Base-by-base conservation (phyloP, 2,329 filamentous ascomycete species). In the Sphaerulina populicola region DNA sequence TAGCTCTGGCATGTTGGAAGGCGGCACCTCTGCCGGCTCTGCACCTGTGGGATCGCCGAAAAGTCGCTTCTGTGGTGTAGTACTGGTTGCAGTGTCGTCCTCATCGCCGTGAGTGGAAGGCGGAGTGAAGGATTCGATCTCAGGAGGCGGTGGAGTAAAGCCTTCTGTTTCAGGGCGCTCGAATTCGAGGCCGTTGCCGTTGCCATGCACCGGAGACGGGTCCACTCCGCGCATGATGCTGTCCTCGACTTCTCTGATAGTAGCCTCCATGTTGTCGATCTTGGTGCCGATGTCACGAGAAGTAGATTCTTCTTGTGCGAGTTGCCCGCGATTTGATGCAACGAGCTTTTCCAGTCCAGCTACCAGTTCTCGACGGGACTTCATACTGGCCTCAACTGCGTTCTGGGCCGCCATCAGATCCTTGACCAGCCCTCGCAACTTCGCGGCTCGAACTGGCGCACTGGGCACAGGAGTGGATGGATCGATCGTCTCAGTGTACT, bases 371-470 rank as follows among this genome's bases (percentile, higher is more conserved):
- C 81, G 80, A 11, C 93, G 83, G 2, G 89, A 88, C 65, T 91
- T 90, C 66, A 98, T 88, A 59, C 86, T 88, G 62, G 95, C 88
- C 2, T 86, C 83, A 1, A 97, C 86, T 0, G 91, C 89, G 49
- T 82, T 87, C 69, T 98, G 90, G 3, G 93, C 93, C 57, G 81
- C 87, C 15, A 88, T 88, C 14, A 98, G 77, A 6, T 83, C 86
- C 72, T 93, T 96, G 48, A 97, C 77, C n/a, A 98, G 76, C 2
- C 88, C 86, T 58, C 87, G 90, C 7, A 98, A 79, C 27, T 88
- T 85, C 11, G 91, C 91, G 1, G 93, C 93, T 64, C 94, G 88
- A 15, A 98, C 90, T 1, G 93, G 90, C 0, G 90, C 84, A 0
- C 88, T 85, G 0, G 91, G 88, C 1, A 84, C 74, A 1, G 79